Evolutionary conservation across 2,329 filamentous ascomycete species (phyloP), one percentile per base, ranked within the genome.

Genomic region (Trichoderma oligosporum): DNA sequence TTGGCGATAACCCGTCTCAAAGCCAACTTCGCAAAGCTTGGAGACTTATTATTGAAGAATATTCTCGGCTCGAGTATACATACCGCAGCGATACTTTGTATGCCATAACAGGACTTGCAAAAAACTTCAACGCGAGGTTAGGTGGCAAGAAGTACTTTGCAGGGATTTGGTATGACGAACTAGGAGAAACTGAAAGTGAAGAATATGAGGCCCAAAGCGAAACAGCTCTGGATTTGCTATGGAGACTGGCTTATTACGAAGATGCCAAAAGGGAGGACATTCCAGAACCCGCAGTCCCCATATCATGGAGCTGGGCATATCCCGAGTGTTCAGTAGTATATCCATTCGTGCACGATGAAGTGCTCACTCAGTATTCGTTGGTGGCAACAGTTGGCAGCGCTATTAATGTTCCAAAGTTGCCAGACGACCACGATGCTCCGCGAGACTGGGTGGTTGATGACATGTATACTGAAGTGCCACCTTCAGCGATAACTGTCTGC

Each of bases 61-160:
- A 57, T 42, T 57, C 55, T n/a, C 36, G 35, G 2, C 38, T 57
- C 5, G 45, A 57, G 4, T 57, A 49, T 7, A 57, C 55, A 1
- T 57, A 57, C 14, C 55, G 55, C 46, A 51, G 38, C 25, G 55
- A 57, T 24, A 57, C 55, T 11, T n/a, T 57, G 9, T 57, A 51
- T 11, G 55, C 55, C 9, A 57, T 57, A 12, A 46, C 55, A 12
- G 55, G 55, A 1, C 38, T 57, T 20, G 55, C 55, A 29, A 57
- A 57, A 46, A 51, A 29, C 24, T 57, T 57, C 12, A 45, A 57
- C 11, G 29, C 27, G 14, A 48, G 46, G 36, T 27, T 57, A 12
- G 55, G 46, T 1, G 38, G 46, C 3, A 57, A 57, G 1, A 45
- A 51, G 8, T 57, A 57, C 4, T 57, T 57, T 27, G 55, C 55